These are phyloP conservation scores for Quercus cerris DNA, from an alignment of 306 rosid species.

Conservation along the genomic window DNA sequence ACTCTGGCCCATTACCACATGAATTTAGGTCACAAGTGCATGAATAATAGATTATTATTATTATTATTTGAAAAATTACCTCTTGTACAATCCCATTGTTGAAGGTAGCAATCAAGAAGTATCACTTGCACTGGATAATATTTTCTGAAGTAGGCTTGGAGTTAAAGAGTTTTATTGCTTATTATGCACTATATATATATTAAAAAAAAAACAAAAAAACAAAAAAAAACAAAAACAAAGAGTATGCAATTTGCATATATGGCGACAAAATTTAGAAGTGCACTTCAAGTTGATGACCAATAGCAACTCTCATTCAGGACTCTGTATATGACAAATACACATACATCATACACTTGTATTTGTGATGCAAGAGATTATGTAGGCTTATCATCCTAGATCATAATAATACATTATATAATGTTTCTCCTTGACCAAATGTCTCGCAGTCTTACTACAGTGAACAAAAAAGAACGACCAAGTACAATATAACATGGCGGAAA, in stretches of 20 bases:
- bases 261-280: no score
- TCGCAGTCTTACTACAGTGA: no score
- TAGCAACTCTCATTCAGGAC: no score
- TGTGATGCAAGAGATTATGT: no score
- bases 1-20: neutral
- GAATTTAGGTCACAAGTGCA: neutral
- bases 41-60: neutral
- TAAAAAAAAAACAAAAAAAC: no score
- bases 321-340: neutral
- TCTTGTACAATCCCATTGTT: neutral
- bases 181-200: neutral
- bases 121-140: neutral
- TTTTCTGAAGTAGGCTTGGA: neutral
- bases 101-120: neutral
- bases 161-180: neutral
- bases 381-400: no score
- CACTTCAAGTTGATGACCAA: no score
- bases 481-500: no score
- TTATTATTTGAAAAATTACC: no score
- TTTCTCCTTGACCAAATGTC: no score
- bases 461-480: no score
- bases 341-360: neutral
- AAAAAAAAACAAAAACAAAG: neutral
- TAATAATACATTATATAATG: no score
- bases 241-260: neutral